These are phyloP conservation scores for Pseudocercospora fuligena DNA, from an alignment of 2,329 filamentous ascomycete species.

Conservation along the genomic window DNA sequence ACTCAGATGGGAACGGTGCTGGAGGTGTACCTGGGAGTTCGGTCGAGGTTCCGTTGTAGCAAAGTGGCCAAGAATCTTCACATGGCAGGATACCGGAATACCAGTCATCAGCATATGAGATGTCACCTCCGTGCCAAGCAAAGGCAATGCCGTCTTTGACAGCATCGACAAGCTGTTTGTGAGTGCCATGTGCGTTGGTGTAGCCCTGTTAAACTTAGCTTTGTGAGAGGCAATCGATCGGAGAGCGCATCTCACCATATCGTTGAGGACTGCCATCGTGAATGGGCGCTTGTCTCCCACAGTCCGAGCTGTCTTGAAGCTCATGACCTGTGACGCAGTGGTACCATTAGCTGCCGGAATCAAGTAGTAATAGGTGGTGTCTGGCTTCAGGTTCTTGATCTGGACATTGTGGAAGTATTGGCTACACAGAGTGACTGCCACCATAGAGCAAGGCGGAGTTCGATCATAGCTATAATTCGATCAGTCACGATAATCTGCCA, in stretches of 20 bases:
- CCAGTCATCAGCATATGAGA: slow-evolving; percentile 59
- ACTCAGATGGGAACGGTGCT: slow-evolving; percentile 45
- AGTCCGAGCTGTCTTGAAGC: slow-evolving; percentile 53
- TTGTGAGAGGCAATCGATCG: not conserved
- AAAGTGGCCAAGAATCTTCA: slow-evolving; percentile 53
- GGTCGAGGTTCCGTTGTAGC: slow-evolving; percentile 56
- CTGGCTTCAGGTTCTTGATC: slow-evolving; percentile 48
- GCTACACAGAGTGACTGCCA: slow-evolving; percentile 56
- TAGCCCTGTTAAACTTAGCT: slow-evolving; percentile 44
- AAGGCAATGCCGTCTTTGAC: slow-evolving; percentile 54
- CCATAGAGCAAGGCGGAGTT: slow-evolving; percentile 55
- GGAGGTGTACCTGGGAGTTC: slow-evolving; percentile 46
- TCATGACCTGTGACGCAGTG: slow-evolving; percentile 52
- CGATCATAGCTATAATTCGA: slow-evolving; percentile 51
- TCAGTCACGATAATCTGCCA: not conserved
- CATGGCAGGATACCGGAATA: slow-evolving; percentile 58
- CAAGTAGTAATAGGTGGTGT: slow-evolving; percentile 58
- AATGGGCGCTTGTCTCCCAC: slow-evolving; percentile 51
- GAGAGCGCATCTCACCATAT: slow-evolving; percentile 45
- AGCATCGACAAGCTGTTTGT: slow-evolving; percentile 49
- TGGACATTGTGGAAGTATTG: slow-evolving; percentile 59
- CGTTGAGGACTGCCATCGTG: slow-evolving; percentile 55
- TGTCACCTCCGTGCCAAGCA: slow-evolving; percentile 59
- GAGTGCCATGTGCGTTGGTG: slow-evolving; percentile 57
- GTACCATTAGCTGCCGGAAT: slow-evolving; percentile 57